Conservation (phyloP, 257 asterid genomes). For the Euphrasia confusa region DNA sequence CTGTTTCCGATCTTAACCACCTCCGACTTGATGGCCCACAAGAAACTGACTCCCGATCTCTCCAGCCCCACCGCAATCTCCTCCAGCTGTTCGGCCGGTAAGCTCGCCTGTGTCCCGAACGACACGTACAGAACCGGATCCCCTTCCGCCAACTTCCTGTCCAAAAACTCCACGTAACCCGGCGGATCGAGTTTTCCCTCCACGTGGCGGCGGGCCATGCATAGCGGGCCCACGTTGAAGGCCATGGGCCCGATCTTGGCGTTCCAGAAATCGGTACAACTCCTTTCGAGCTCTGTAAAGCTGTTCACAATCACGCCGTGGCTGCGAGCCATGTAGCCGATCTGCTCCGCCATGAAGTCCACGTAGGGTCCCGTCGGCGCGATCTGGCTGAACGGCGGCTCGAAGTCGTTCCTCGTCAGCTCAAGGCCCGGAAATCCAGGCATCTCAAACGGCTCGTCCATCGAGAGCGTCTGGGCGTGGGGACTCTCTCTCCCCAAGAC, state of each 20-base stretch:
- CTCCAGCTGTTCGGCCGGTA: conserved; percentile 43
- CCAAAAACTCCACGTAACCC: conserved; percentile 38
- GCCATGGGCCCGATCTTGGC: conserved; percentile 42
- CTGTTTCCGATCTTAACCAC: conserved; percentile 23
- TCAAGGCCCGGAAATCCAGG: conserved; percentile 36
- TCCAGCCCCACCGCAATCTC: conserved; percentile 55
- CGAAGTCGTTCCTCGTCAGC: conserved; percentile 57
- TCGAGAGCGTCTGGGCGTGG: conserved; percentile 29
- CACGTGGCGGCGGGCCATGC: conserved; percentile 26
- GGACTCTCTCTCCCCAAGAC: conserved; percentile 35
- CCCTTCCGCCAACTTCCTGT: conserved; percentile 28
- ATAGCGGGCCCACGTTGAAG: conserved; percentile 62
- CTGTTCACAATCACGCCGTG: conserved; percentile 51
- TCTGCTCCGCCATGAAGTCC: conserved; percentile 51
- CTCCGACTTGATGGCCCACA: conserved; percentile 49
- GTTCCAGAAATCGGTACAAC: conserved; percentile 47
- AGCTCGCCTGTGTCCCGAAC: conserved; percentile 71
- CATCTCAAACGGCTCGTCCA: conserved; percentile 39
- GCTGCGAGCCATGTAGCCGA: conserved; percentile 33
- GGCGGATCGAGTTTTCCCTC: neutral
- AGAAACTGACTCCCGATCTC: conserved; percentile 40
- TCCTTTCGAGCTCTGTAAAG: conserved; percentile 43
- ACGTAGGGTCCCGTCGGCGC: conserved; percentile 43
- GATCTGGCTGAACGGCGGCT: conserved; percentile 40
- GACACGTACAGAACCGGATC: conserved; percentile 55